Evolutionary conservation across 2,329 filamentous ascomycete species (phyloP).

Genomic region (Paracorniculantispora psalliotae): DNA sequence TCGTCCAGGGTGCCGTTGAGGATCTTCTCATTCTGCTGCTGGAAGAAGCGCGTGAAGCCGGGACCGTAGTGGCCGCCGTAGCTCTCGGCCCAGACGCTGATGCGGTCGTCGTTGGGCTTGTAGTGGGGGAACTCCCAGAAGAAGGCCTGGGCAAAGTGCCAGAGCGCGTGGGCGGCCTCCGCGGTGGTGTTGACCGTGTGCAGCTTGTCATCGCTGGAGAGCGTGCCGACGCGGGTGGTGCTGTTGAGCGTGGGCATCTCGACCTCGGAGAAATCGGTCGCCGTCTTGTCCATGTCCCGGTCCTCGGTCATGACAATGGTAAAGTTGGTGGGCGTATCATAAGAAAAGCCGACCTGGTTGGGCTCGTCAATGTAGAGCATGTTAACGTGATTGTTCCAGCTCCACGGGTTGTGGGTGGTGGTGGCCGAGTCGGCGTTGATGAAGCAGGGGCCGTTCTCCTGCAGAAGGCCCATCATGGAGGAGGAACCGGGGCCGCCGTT

Average conservation of each 20-base stretch:
- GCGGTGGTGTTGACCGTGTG: slow-evolving; percentile 45
- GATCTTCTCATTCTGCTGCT: slow-evolving; percentile 56
- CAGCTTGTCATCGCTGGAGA: slow-evolving; percentile 25
- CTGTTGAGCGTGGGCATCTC: slow-evolving; percentile 31
- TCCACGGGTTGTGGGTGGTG: slow-evolving; percentile 54
- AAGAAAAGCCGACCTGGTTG: slow-evolving; percentile 63
- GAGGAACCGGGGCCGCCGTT: slow-evolving; percentile 60
- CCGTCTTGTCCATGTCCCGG: slow-evolving; percentile 40
- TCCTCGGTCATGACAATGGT: slow-evolving; percentile 47
- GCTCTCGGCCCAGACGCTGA: slow-evolving; percentile 64
- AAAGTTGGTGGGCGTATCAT: slow-evolving; percentile 59
- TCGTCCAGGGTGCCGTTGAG: slow-evolving; percentile 23
- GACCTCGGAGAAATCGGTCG: slow-evolving; percentile 30
- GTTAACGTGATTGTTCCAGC: slow-evolving; percentile 54
- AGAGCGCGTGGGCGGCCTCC: slow-evolving; percentile 52
- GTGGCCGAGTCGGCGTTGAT: slow-evolving; percentile 44
- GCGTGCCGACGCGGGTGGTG: slow-evolving; percentile 32
- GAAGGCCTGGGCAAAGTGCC: slow-evolving; percentile 63
- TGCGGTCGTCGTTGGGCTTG: slow-evolving; percentile 47
- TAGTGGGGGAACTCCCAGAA: slow-evolving; percentile 54
- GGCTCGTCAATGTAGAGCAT: slow-evolving; percentile 57
- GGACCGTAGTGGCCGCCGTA: slow-evolving; percentile 68
- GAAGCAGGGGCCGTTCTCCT: slow-evolving; percentile 51
- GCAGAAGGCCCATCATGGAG: slow-evolving; percentile 60
- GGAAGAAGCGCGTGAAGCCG: slow-evolving; percentile 52